Evolutionary conservation across 2,329 filamentous ascomycete species (phyloP).

Genomic region (Curvularia hawaiiensis): DNA sequence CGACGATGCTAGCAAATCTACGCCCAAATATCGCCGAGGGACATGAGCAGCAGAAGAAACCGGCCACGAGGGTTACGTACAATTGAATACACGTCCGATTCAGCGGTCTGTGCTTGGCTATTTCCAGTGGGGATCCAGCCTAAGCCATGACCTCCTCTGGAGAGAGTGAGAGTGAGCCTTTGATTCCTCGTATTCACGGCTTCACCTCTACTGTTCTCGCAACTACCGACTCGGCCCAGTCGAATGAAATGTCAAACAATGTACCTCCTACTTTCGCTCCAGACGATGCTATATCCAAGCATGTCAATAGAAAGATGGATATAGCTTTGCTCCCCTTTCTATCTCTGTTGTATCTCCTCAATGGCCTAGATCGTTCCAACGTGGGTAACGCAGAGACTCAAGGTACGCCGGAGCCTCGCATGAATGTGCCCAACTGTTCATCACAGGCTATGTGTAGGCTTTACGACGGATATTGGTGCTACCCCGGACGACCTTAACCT

Average conservation of each 20-base stretch:
- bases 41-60: background rate
- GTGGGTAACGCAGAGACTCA: slow-evolving; percentile 36
- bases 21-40: background rate
- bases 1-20: slow-evolving; percentile 2
- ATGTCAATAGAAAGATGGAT: slow-evolving; percentile 29
- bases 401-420: slow-evolving; percentile 16
- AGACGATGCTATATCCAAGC: slow-evolving; percentile 7
- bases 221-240: background rate
- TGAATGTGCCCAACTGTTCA: background rate
- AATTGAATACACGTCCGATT: background rate
- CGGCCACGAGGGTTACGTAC: slow-evolving; percentile 8
- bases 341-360: slow-evolving; percentile 30
- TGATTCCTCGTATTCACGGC: background rate
- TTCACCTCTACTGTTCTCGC: background rate
- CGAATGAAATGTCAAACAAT: background rate
- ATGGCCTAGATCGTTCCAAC: slow-evolving; percentile 32
- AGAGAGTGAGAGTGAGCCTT: slow-evolving; percentile 1
- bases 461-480: slow-evolving; percentile 29
- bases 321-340: slow-evolving; percentile 28
- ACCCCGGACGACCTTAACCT: slow-evolving; percentile 31
- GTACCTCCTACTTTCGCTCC: background rate
- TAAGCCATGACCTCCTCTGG: slow-evolving; percentile 1
- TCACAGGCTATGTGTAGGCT: slow-evolving; percentile 16
- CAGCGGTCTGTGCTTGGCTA: background rate
- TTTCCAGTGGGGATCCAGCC: slow-evolving; percentile 1